phyloP scores from a whole-genome alignment of 192 early-diverging fungal species.

The Coemansia sp. region DNA sequence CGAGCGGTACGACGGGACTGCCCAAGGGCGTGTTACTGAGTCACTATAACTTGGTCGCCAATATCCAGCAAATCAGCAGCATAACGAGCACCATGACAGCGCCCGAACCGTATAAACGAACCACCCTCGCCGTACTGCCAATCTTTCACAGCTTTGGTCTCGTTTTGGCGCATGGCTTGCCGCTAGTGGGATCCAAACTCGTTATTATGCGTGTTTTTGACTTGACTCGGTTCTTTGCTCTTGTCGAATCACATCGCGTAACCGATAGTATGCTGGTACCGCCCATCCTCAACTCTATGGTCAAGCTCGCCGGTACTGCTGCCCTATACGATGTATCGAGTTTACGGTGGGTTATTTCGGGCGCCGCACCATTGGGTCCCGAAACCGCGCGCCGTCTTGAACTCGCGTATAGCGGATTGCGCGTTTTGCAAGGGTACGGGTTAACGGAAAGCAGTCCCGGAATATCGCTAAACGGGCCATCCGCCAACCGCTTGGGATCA shows the following conservation, averaged over 20 bases:
- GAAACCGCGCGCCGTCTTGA: slow-evolving; percentile 61
- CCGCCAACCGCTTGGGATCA: slow-evolving; percentile 50
- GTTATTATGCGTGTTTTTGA: slow-evolving; percentile 78
- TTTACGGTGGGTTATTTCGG: slow-evolving; percentile 66
- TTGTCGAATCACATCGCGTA: slow-evolving; percentile 69
- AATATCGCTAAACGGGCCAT: slow-evolving; percentile 28
- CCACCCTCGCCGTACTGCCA: slow-evolving; percentile 58
- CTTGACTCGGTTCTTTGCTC: slow-evolving; percentile 60
- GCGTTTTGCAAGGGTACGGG: slow-evolving; percentile 64
- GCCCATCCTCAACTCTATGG: slow-evolving; percentile 68
- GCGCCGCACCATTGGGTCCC: slow-evolving; percentile 77
- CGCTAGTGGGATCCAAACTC: slow-evolving; percentile 39
- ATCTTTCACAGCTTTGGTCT: slow-evolving; percentile 76
- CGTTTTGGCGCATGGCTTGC: slow-evolving; percentile 40
- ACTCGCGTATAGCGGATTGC: slow-evolving; percentile 35
- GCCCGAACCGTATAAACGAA: slow-evolving; percentile 44
- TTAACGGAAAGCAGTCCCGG: slow-evolving; percentile 63
- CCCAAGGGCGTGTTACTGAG: slow-evolving; percentile 70
- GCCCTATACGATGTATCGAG: slow-evolving; percentile 68
- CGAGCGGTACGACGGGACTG: slow-evolving; percentile 71
- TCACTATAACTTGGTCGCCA: slow-evolving; percentile 71
- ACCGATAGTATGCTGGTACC: slow-evolving; percentile 68
- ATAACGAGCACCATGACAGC: slow-evolving; percentile 6
- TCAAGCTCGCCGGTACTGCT: slow-evolving; percentile 70
- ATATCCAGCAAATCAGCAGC: slow-evolving; percentile 57